phyloP scores from a whole-genome alignment of 352 stramenopile genomes.

The Phytophthora quininea region DNA sequence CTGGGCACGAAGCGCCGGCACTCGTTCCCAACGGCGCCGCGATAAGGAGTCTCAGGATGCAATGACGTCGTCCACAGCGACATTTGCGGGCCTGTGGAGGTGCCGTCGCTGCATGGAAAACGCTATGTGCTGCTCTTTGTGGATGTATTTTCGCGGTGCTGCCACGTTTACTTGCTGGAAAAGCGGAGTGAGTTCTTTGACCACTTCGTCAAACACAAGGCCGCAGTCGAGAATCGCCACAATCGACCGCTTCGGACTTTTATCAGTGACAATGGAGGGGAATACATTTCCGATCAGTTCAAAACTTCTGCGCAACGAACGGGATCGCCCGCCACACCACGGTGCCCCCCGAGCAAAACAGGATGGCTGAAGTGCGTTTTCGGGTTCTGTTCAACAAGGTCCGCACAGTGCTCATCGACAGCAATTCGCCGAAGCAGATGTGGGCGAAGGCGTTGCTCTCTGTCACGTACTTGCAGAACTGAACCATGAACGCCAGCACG shows the following conservation, averaged over 20 bases:
- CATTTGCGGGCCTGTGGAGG: not conserved
- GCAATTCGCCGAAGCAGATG: not conserved
- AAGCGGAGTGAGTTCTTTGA: not conserved
- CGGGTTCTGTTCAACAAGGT: not conserved
- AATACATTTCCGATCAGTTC: not conserved
- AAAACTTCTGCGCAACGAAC: not conserved
- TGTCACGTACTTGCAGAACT: not conserved
- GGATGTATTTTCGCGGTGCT: constrained; percentile 7
- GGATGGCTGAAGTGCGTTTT: not conserved
- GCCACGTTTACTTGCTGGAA: not conserved
- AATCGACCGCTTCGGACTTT: not conserved
- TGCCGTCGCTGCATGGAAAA: constrained; percentile 7
- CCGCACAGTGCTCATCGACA: not conserved
- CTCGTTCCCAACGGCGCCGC: not conserved
- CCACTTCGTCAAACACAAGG: not conserved
- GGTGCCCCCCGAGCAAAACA: not conserved
- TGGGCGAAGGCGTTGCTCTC: not conserved
- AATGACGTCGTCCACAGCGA: not conserved
- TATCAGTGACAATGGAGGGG: constrained; percentile 3
- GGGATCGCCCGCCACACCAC: not conserved
- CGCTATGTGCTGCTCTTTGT: constrained; percentile 11
- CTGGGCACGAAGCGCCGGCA: not conserved
- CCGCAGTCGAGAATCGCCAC: constrained; percentile 3
- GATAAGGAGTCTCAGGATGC: not conserved
- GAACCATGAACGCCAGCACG: not conserved